Percentiles rank a stretch among this genome's conserved stretches.
Evolutionary conservation across 164 flowering plant genomes (phyloP).

Genomic region (Liriodendron chinense): DNA sequence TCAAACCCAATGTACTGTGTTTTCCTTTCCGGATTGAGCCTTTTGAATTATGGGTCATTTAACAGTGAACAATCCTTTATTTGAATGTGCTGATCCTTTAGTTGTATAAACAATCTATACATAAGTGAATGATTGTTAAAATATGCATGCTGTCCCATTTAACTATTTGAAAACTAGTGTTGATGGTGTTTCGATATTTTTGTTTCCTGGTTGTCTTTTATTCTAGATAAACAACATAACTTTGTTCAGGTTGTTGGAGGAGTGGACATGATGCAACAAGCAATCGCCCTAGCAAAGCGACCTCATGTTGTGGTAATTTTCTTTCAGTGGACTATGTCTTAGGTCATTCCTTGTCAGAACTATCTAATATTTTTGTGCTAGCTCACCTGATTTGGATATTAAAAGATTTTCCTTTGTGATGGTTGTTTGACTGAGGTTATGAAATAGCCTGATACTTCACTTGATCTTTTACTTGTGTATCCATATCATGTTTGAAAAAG

Average conservation of each 20-base stretch:
- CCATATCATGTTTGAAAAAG: no score
- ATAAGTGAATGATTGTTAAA: neutral
- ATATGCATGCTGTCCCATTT: no score
- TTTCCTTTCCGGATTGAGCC: no score
- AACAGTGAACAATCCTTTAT: no score
- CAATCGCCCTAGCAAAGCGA: conserved; percentile 60
- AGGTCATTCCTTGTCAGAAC: neutral
- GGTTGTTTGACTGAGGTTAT: neutral
- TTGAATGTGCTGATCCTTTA: no score
- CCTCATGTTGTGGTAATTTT: conserved; percentile 74
- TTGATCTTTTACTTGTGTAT: neutral
- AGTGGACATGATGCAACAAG: conserved; percentile 62
- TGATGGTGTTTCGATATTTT: neutral
- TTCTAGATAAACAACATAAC: neutral
- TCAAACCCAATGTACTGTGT: no score
- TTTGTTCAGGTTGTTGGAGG: conserved; percentile 85
- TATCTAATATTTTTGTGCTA: neutral
- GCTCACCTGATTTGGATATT: neutral
- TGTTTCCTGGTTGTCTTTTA: neutral
- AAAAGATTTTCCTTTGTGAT: neutral
- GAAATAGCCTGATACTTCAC: neutral
- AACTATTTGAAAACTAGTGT: no score
- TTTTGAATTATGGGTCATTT: no score
- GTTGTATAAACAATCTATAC: neutral
- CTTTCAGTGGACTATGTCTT: neutral